Base-by-base conservation (phyloP, 83 land plant genomes). In the Isoetes engelmannii region DNA sequence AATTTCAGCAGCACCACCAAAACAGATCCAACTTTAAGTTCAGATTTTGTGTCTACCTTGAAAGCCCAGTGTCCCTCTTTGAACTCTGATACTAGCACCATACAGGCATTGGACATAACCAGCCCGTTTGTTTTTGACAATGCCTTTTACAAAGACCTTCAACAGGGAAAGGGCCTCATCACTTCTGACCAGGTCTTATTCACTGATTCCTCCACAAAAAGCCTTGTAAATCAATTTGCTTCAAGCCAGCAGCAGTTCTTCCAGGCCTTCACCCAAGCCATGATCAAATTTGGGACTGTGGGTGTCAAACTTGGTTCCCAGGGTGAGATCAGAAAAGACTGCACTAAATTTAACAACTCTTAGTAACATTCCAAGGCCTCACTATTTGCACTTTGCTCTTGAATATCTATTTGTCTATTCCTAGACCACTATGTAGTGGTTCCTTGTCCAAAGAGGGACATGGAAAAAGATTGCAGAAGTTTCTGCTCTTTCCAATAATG, bases 61-160 rank as follows among this genome's bases (percentile, higher is more conserved):
- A 5, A 42, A 72, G 69, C 68, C 21, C 28, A 5, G 10, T 50
- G 17, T 56, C 79, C 10, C 79, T 73, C 28, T 9, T 21, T 4
- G 44, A 6, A 4, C 42, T 76, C 37, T 72, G 70, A 63, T 64
- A 76, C 79, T 37, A 10, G 53, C 65, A 69, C 69, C 70, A 63
- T 69, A 17, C 21, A 44, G 21, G 7, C 43, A 4, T 69, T 55
- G 6, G 4, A 41, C 6, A 37, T 12, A 17, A 9, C 76, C 42
- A 84, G 86, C 13, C 84, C 86, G 1, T 19, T 7, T 4, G 68
- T 3, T 4, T 87, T 87, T 41, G 87, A 84, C 68, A 86, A 86
- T 61, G 81, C 58, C 2, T 85, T 82, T 68, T 87, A 63, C 74
- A 57, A 60, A 54, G 78, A 82, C 57, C 76, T 87, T 28, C 37